These are phyloP conservation scores for Cyclostephanos invisitatus DNA, from an alignment of 108 stramenopile species.

Conservation along the genomic window DNA sequence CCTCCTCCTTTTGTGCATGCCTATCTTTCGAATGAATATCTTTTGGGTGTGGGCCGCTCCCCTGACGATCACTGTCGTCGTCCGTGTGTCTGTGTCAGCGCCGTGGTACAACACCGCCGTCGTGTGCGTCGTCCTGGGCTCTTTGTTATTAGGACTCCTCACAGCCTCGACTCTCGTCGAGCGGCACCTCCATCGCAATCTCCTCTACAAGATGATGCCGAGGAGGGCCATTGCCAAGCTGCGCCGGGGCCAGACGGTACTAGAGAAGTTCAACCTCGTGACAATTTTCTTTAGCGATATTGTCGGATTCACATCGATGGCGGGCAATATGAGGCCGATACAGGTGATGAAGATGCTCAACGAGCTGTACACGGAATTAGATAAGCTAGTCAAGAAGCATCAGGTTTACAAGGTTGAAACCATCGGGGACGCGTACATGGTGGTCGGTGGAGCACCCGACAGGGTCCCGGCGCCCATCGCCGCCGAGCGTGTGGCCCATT, in stretches of 20 bases:
- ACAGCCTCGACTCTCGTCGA: conserved; percentile 40
- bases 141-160: conserved; percentile 25
- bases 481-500: conserved; percentile 40
- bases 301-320: conserved; percentile 71
- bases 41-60: no score
- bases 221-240: conserved; percentile 35
- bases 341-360: conserved; percentile 71
- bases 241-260: conserved; percentile 46
- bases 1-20: no score
- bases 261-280: conserved; percentile 60
- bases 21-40: no score
- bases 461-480: conserved; percentile 37
- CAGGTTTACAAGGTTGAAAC: conserved; percentile 73
- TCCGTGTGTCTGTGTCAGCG: background rate
- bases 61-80: no score
- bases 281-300: conserved; percentile 84
- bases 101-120: conserved; percentile 30
- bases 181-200: conserved; percentile 45
- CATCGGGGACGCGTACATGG: no score
- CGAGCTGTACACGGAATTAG: conserved; percentile 62
- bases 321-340: conserved; percentile 49
- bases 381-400: conserved; percentile 57
- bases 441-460: conserved; percentile 44
- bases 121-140: conserved; percentile 20
- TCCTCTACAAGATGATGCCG: conserved; percentile 49